phyloP scores from a whole-genome alignment of 352 stramenopile species.

The Globisporangium cystogenes region DNA sequence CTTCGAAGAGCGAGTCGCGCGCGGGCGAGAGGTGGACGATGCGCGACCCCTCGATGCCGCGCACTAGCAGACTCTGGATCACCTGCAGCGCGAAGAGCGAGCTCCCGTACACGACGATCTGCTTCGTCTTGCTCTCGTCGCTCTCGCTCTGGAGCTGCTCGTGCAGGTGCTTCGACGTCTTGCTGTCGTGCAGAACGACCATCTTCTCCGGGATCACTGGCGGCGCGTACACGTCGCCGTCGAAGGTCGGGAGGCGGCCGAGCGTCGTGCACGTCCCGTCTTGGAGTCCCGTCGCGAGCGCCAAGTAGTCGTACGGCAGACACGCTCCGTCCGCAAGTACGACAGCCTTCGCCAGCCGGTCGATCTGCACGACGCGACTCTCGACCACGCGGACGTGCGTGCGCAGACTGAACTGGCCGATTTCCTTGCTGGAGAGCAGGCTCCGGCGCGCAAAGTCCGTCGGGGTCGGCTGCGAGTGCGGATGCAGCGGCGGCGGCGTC shows the following conservation, averaged over 20 bases:
- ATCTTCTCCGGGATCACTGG: constrained; percentile 14
- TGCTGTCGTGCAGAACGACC: constrained; percentile 16
- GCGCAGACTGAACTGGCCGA: constrained; percentile 54
- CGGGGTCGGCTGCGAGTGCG: constrained; percentile 6
- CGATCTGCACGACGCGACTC: constrained; percentile 62
- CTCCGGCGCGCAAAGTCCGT: constrained; percentile 51
- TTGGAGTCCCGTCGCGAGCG: constrained; percentile 71
- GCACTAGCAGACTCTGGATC: constrained; percentile 43
- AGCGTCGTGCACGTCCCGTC: constrained; percentile 48
- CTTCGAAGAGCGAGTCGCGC: constrained; percentile 48
- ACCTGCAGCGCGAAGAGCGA: constrained; percentile 65
- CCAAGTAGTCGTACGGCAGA: constrained; percentile 81
- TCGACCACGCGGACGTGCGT: constrained; percentile 59
- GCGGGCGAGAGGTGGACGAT: constrained; percentile 55
- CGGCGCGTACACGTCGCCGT: constrained; percentile 26
- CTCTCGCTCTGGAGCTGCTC: constrained; percentile 8
- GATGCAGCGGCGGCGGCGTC: neutral
- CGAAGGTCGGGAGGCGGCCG: constrained; percentile 28
- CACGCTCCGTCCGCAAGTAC: constrained; percentile 78
- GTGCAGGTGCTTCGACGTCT: constrained; percentile 13
- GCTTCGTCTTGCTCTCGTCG: constrained; percentile 10
- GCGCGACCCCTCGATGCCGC: constrained; percentile 29
- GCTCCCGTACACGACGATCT: constrained; percentile 58
- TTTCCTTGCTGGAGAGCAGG: constrained; percentile 27
- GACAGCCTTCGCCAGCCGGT: constrained; percentile 59